Base-by-base conservation (phyloP, 164 flowering plant genomes). In the Sextonia rubra region DNA sequence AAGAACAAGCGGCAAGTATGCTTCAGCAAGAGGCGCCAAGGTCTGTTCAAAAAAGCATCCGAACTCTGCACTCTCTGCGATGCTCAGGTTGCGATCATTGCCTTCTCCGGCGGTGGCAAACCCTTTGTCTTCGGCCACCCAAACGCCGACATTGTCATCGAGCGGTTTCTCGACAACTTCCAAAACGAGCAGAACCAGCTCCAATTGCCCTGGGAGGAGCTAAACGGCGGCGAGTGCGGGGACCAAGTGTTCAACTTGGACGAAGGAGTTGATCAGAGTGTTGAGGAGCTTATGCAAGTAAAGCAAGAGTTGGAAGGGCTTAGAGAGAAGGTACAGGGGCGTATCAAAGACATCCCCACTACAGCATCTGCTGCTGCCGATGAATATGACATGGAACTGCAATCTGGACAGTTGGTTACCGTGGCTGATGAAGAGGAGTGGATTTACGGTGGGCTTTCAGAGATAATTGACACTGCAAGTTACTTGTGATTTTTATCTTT, bases 11-110 rank as follows among this genome's bases (percentile, higher is more conserved):
- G 68, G 47, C 25, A 12, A 15, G 47, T 65, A 3, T 27, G 47
- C 18, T 65, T 65, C 68, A 14, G 44, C n/a, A 65, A 65, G 47
- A 25, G 68, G 25, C 68, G 68, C 17, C 32, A 65, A 65, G 68
- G 68, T 17, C 47, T 65, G 6, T 65, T 65, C 68, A 65, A 65
- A 26, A 65, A 65, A 65, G 68, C 68, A 8, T 25, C 47, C 2
- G 48, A 14, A 2, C 68, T 65, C 37, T 65, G 48, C 47, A 17
- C 12, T 14, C 32, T 30, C 3, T 27, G 18, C n/a, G 68, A 65
- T 2, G n/a, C 47, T 30, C 22, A 65, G 68, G n/a, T 65, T 0
- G 68, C 68, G 2, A 65, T 65, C 68, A 32, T 65, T 15, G 47
- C 37, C 18, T 30, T 17, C n/a, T 65, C 68, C 23, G 44, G 44